Evolutionary conservation across 768 basidiomycete species (phyloP).

Genomic region (Auricularia auricula-judae): DNA sequence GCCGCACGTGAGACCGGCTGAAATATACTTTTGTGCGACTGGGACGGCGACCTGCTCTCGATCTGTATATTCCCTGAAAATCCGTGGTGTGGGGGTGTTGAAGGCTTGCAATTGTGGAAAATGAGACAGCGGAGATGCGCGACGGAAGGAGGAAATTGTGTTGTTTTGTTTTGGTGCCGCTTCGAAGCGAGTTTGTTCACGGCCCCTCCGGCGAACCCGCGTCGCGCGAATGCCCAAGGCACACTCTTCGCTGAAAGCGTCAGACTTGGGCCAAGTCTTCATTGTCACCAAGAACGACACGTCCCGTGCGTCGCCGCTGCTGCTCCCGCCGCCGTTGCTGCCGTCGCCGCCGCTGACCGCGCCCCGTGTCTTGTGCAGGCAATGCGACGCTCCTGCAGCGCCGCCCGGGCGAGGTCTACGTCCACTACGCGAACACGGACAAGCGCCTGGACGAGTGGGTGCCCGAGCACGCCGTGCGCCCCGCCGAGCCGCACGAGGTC

Average conservation of each 20-base stretch:
- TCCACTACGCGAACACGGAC: slow-evolving; percentile 64
- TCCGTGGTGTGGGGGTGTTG: too few species aligned
- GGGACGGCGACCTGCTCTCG: too few species aligned
- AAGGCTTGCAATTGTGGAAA: too few species aligned
- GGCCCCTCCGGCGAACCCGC: neutral
- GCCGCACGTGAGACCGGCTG: too few species aligned
- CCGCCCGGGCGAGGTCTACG: slow-evolving; percentile 39
- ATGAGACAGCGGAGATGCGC: neutral
- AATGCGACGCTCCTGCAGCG: slow-evolving; percentile 43
- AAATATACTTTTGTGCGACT: too few species aligned
- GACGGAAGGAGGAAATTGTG: neutral
- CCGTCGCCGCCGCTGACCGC: neutral
- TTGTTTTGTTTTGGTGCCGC: neutral
- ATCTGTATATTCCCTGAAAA: too few species aligned
- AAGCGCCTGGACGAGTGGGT: slow-evolving; percentile 72
- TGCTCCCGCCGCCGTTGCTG: neutral
- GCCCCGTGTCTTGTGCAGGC: slow-evolving; percentile 15
- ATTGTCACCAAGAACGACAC: slow-evolving; percentile 23
- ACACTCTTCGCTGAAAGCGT: neutral
- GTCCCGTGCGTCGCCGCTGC: slow-evolving; percentile 22
- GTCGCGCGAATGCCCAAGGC: neutral
- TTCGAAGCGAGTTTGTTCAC: neutral
- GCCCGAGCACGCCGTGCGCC: slow-evolving; percentile 30
- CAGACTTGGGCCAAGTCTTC: neutral
- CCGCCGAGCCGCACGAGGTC: slow-evolving; percentile 17